These are phyloP conservation scores for Candolleomyces eurysporus DNA, from an alignment of 768 basidiomycete species.

Conservation along the genomic window DNA sequence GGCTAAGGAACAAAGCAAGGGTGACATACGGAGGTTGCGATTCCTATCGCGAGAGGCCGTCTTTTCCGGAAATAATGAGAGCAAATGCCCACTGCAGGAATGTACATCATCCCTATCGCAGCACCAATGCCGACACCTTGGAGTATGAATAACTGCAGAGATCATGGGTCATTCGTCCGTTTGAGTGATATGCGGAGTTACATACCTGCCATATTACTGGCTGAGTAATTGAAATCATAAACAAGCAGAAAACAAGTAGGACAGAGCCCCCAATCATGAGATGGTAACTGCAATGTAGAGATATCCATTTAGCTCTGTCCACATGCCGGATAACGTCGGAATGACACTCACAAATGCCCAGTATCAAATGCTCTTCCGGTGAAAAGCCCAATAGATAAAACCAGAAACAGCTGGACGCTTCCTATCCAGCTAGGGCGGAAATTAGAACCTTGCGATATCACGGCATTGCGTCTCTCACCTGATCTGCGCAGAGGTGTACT, in stretches of 20 bases:
- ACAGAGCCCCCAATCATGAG: constrained; percentile 44
- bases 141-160: constrained; percentile 39
- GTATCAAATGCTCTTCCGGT: constrained; percentile 50
- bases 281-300: constrained; percentile 31
- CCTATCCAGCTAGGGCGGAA: constrained; percentile 38
- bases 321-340: constrained; percentile 12
- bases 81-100: constrained; percentile 40
- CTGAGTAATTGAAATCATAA: constrained; percentile 44
- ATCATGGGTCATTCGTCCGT: constrained; percentile 28
- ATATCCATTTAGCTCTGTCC: background rate
- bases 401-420: constrained; percentile 46
- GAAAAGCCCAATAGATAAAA: constrained; percentile 42
- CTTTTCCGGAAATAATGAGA: constrained; percentile 37
- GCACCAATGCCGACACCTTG: constrained; percentile 50
- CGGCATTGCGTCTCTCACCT: constrained; percentile 19
- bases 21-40: constrained; percentile 29
- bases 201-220: constrained; percentile 39
- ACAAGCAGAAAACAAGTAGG: constrained; percentile 43
- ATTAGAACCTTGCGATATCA: background rate
- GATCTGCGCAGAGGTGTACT: constrained; percentile 34
- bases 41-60: constrained; percentile 32
- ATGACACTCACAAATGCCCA: constrained; percentile 43
- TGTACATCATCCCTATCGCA: constrained; percentile 49
- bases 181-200: background rate
- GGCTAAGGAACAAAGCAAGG: background rate